A percentile compares a stretch with the other conserved stretches of the same genome.
Evolutionary conservation across 1,284 basidiomycete genomes (phyloP).

Genomic region (Phylloporus sp.): DNA sequence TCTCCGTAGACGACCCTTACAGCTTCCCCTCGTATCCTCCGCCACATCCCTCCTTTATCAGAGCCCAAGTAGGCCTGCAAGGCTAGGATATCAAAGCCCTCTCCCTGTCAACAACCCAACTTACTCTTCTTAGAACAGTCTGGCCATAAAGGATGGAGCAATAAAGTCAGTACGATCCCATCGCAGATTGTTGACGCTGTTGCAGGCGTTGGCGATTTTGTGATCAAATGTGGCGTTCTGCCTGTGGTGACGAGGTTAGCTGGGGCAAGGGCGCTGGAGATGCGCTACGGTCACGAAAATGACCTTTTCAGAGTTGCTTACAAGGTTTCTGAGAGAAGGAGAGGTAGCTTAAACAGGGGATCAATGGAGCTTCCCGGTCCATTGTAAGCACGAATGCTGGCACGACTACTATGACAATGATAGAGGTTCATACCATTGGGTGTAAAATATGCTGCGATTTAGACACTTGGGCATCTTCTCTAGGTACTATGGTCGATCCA

Average conservation of each 20-base stretch:
- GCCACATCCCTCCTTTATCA: slow-evolving; percentile 79
- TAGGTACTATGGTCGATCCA: slow-evolving; percentile 94
- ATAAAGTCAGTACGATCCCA: slow-evolving; percentile 88
- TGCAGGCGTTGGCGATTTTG: slow-evolving; percentile 91
- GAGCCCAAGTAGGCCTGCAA: slow-evolving; percentile 94
- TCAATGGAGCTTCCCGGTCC: slow-evolving; percentile 27
- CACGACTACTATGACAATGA: slow-evolving; percentile 20
- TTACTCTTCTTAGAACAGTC: slow-evolving; percentile 96
- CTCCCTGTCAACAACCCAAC: slow-evolving; percentile 93
- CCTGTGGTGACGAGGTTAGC: slow-evolving; percentile 86
- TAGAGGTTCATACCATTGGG: slow-evolving; percentile 71
- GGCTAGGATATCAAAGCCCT: slow-evolving; percentile 97
- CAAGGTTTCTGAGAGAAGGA: slow-evolving; percentile 68
- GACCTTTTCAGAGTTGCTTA: slow-evolving; percentile 88
- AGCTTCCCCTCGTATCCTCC: slow-evolving; percentile 85
- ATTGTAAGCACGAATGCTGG: slow-evolving; percentile 13
- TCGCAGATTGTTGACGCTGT: slow-evolving; percentile 89
- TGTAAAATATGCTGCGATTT: slow-evolving; percentile 95
- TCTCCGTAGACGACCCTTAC: slow-evolving; percentile 90
- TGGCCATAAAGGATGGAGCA: slow-evolving; percentile 97
- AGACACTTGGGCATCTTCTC: slow-evolving; percentile 87
- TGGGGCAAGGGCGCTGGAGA: slow-evolving; percentile 79
- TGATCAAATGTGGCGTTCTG: slow-evolving; percentile 94
- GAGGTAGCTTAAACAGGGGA: slow-evolving; percentile 43
- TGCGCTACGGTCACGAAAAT: slow-evolving; percentile 90